Base-by-base conservation (phyloP, 2,329 filamentous ascomycete species). In the Colletotrichum godetiae region DNA sequence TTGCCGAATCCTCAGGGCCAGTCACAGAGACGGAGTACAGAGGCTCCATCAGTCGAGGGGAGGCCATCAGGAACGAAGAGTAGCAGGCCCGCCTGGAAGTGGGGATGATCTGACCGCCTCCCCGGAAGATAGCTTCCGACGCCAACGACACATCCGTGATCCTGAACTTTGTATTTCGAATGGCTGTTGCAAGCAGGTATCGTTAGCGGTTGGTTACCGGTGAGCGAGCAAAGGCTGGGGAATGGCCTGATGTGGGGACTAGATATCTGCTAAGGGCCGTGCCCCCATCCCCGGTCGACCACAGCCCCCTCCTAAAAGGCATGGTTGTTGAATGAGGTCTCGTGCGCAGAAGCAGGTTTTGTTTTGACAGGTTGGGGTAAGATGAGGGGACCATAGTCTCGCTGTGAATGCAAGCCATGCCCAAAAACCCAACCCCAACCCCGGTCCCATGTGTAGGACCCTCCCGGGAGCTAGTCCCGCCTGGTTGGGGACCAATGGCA, bases 151-250 rank as follows among this genome's bases (percentile, higher is more conserved):
- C 91, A 80, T 98, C 96, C 74, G 95, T 98, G 79, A 99, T 91
- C 81, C 95, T 95, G 89, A 99, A 99, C 81, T 98, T 98, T 78
- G 95, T 95, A 84, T 99, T 99, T 78, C 97, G 95, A 80, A 99
- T 98, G 42, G 97, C 93, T 95, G 79, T 75, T 74, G 75, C 72
- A 73, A 61, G 73, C 81, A 70, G 57, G 56, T 67, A 57, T 69
- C 49, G 76, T 81, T 73, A 81, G 81, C 73, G 77, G 61, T 67
- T 68, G 77, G 62, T 46, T 46, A 65, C 42, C 29, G 60, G 55
- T 73, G 67, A 61, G 56, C 11, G 33, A 22, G 56, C 29, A 57
- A 37, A 61, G 61, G 57, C 37, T 57, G 56, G 71, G 42, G 46
- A 70, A 53, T 73, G 60, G 46, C 46, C 60, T 70, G 66, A 73